phyloP scores from a whole-genome alignment of 345 rosid genomes.

The Litchi chinensis region DNA sequence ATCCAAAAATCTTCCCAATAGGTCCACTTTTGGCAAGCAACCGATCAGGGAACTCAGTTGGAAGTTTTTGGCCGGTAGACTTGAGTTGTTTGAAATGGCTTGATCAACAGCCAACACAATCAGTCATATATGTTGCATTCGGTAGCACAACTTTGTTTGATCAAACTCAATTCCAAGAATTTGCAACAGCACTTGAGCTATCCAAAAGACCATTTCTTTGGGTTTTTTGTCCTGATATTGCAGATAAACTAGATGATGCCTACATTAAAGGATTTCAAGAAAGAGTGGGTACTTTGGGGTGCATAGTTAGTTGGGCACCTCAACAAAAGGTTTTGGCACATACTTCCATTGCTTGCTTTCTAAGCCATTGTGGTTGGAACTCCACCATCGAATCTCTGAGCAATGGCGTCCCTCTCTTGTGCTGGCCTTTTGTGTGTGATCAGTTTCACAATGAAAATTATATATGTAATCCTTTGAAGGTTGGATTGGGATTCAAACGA shows the following conservation, averaged over 20 bases:
- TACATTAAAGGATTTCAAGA: neutral
- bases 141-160: constrained; percentile 34
- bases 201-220: constrained; percentile 12
- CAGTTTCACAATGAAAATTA: constrained; percentile 41
- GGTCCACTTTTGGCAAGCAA: too few species aligned
- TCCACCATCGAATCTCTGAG: constrained; percentile 56
- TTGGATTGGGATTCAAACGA: constrained; percentile 40
- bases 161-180: constrained; percentile 26
- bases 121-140: constrained; percentile 42
- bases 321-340: constrained; percentile 35
- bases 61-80: constrained; percentile 36
- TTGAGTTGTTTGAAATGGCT: constrained; percentile 36
- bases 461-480: constrained; percentile 45
- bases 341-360: constrained; percentile 40
- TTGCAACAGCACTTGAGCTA: constrained; percentile 36
- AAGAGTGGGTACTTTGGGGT: neutral
- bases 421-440: constrained; percentile 53
- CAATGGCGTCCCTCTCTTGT: constrained; percentile 51
- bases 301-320: constrained; percentile 46
- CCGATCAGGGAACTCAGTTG: constrained; percentile 14
- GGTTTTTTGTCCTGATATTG: constrained; percentile 16
- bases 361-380: constrained; percentile 67
- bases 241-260: constrained; percentile 4
- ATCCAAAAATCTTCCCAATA: too few species aligned
- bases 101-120: constrained; percentile 29